Conservation (phyloP, 148 eudicot genomes). For the Chenopodium album region DNA sequence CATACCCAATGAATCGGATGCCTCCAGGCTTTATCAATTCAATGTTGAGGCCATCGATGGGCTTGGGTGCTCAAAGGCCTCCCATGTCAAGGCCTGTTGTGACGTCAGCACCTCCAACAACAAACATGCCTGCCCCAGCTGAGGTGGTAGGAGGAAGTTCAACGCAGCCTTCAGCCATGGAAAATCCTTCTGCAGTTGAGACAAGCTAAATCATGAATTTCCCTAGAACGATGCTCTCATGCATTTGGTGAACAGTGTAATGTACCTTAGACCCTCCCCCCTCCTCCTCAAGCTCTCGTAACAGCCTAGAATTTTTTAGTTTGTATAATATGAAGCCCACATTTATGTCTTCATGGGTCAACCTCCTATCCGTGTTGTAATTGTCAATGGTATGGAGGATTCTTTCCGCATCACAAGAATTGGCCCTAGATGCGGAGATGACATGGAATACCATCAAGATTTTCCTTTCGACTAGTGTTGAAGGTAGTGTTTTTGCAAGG, state of each 20-base stretch:
- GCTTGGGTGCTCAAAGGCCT: conserved; percentile 60
- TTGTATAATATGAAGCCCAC: neutral
- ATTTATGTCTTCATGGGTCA: neutral
- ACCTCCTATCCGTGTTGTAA: conserved; percentile 7
- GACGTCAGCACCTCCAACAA: conserved; percentile 42
- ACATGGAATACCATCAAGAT: neutral
- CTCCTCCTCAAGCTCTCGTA: neutral
- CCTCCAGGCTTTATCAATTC: conserved; percentile 48
- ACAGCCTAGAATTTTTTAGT: neutral
- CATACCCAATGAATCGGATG: conserved; percentile 55
- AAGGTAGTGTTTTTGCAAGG: neutral
- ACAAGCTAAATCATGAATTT: conserved; percentile 11
- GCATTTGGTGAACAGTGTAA: neutral
- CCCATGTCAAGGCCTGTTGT: conserved; percentile 61
- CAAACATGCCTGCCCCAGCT: conserved; percentile 37
- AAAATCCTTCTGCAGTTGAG: conserved; percentile 24
- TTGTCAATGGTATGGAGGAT: neutral
- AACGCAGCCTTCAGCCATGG: conserved; percentile 37
- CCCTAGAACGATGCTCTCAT: neutral
- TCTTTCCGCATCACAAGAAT: neutral
- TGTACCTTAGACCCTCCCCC: neutral
- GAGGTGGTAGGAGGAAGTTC: conserved; percentile 43
- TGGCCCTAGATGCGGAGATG: neutral
- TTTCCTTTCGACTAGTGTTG: neutral
- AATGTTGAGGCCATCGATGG: conserved; percentile 56